These are phyloP conservation scores for Musa balbisiana DNA, from an alignment of 202 grass and related monocot genomes.

Conservation along the genomic window DNA sequence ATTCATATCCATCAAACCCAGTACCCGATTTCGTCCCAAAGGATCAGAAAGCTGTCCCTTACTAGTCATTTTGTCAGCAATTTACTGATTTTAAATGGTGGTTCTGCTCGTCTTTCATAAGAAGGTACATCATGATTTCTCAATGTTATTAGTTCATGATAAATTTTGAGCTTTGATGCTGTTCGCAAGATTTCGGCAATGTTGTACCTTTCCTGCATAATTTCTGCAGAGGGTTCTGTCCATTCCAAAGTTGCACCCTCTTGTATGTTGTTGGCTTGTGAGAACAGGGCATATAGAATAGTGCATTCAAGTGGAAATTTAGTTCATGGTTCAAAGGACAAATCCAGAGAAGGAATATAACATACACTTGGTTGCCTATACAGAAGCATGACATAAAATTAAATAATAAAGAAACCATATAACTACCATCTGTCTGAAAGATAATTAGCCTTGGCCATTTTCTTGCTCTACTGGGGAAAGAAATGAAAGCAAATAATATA, in stretches of 20 bases:
- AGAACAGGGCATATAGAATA: not conserved
- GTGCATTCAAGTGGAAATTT: too few relatives aligned
- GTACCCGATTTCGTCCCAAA: too few relatives aligned
- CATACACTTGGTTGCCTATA: not conserved
- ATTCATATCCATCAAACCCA: too few relatives aligned
- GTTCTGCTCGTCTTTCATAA: not conserved
- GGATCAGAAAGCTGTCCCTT: too few relatives aligned
- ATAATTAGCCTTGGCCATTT: too few relatives aligned
- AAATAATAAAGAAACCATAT: too few relatives aligned
- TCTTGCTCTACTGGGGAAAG: too few relatives aligned
- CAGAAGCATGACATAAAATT: too few relatives aligned
- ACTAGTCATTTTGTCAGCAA: not conserved
- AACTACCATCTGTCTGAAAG: too few relatives aligned
- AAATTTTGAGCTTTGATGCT: not conserved
- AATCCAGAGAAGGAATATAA: not conserved
- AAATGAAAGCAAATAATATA: too few relatives aligned
- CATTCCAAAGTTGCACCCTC: not conserved
- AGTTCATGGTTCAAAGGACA: too few relatives aligned
- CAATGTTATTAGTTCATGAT: not conserved
- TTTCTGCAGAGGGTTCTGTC: not conserved
- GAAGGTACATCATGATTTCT: not conserved
- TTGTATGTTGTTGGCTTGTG: not conserved
- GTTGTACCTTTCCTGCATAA: not conserved
- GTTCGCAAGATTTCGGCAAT: not conserved
- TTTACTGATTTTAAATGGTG: not conserved